These are phyloP conservation scores for Coniella lustricola DNA, from an alignment of 2,329 filamentous ascomycete species.

Conservation along the genomic window DNA sequence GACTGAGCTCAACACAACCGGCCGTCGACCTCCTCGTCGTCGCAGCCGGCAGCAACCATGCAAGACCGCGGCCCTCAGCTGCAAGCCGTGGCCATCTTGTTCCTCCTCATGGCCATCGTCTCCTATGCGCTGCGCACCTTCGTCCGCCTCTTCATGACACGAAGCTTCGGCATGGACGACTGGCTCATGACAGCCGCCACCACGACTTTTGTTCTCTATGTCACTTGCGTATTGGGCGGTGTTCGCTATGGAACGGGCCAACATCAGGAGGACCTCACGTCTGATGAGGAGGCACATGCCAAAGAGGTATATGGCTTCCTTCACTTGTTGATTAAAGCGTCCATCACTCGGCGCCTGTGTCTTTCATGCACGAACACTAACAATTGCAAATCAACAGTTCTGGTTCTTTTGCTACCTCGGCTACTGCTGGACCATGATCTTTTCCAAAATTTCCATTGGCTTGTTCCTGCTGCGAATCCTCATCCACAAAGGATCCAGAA, in stretches of 20 bases:
- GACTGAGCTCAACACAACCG: neutral
- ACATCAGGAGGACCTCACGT: slow-evolving; percentile 26
- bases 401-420: slow-evolving; percentile 19
- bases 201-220: slow-evolving; percentile 30
- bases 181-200: slow-evolving; percentile 31
- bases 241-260: slow-evolving; percentile 35
- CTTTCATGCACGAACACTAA: too few species aligned
- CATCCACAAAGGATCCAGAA: slow-evolving; percentile 24
- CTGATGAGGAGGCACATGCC: slow-evolving; percentile 23
- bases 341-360: neutral
- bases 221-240: slow-evolving; percentile 27
- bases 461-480: slow-evolving; percentile 35
- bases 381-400: too few species aligned
- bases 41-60: slow-evolving; percentile 4
- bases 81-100: slow-evolving; percentile 25
- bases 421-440: slow-evolving; percentile 20
- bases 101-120: slow-evolving; percentile 23
- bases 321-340: too few species aligned
- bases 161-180: slow-evolving; percentile 33
- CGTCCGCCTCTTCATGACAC: slow-evolving; percentile 28
- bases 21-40: neutral
- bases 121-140: slow-evolving; percentile 27
- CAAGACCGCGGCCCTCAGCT: slow-evolving; percentile 29
- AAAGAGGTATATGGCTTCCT: slow-evolving; percentile 25
- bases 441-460: slow-evolving; percentile 36